Conservation (phyloP, 164 flowering plant genomes). For the Liquidambar formosana region DNA sequence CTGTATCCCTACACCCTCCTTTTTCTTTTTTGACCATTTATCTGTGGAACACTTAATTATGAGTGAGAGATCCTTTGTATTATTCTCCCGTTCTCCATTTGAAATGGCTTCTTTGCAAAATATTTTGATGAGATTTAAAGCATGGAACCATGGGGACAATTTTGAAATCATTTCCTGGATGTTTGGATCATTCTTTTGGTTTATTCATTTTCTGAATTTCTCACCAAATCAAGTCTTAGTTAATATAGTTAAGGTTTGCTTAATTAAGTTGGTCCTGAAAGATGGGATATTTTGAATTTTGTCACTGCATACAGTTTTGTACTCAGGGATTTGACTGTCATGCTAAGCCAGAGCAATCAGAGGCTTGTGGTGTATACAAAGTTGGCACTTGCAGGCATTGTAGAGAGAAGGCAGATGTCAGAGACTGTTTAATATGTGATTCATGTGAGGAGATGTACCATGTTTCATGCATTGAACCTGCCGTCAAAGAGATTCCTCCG, state of each 20-base stretch:
- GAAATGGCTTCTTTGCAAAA: too few species aligned
- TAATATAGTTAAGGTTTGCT: constrained; percentile 1
- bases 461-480: constrained; percentile 65
- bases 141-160: too few species aligned
- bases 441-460: constrained; percentile 84
- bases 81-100: too few species aligned
- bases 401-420: constrained; percentile 55
- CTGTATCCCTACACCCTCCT: too few species aligned
- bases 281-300: constrained; percentile 9
- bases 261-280: constrained; percentile 6
- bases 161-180: not conserved
- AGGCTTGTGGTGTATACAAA: constrained; percentile 22
- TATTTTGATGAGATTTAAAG: too few species aligned
- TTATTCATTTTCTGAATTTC: too few species aligned
- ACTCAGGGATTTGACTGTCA: constrained; percentile 32
- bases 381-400: constrained; percentile 49
- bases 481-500: constrained; percentile 52
- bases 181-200: not conserved
- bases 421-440: constrained; percentile 70
- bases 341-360: constrained; percentile 44
- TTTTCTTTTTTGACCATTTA: too few species aligned
- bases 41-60: too few species aligned
- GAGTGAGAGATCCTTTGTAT: too few species aligned
- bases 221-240: not conserved
- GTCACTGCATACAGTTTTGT: constrained; percentile 21